Conservation (phyloP, 495 filamentous ascomycete genomes). For the Aspergillus heteromorphus region DNA sequence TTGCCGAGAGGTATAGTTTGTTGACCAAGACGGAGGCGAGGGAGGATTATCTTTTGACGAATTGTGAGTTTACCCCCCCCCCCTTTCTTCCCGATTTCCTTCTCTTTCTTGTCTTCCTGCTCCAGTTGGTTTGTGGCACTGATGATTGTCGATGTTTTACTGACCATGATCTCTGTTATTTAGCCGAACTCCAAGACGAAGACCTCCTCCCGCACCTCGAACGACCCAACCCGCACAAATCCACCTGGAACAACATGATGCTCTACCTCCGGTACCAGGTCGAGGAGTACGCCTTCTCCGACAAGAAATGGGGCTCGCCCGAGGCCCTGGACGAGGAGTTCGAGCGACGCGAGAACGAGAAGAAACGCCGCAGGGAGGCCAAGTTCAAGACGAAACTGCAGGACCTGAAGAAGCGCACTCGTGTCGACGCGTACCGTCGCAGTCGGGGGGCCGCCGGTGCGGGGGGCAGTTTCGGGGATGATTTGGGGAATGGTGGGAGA, state of each 20-base stretch:
- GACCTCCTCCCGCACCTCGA: slow-evolving; percentile 83
- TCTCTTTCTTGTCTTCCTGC: too few relatives aligned
- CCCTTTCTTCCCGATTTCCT: too few relatives aligned
- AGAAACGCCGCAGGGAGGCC: slow-evolving; percentile 81
- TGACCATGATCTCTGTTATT: slow-evolving; percentile 6
- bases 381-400: slow-evolving; percentile 86
- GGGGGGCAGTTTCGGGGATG: slow-evolving; percentile 69
- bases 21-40: slow-evolving; percentile 94
- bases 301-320: slow-evolving; percentile 78
- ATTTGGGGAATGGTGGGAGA: slow-evolving; percentile 56
- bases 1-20: slow-evolving; percentile 85
- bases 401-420: slow-evolving; percentile 87
- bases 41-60: slow-evolving; percentile 93
- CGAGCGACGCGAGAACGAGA: slow-evolving; percentile 68
- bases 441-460: slow-evolving; percentile 50
- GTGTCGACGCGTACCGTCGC: slow-evolving; percentile 82
- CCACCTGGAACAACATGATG: slow-evolving; percentile 98
- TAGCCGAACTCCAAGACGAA: slow-evolving; percentile 78
- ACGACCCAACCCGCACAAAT: slow-evolving; percentile 89
- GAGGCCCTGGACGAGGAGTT: slow-evolving; percentile 89
- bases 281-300: slow-evolving; percentile 80
- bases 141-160: neutral
- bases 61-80: slow-evolving; percentile 61
- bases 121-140: neutral
- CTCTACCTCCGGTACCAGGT: slow-evolving; percentile 90